Evolutionary conservation across 148 eudicot species (phyloP).

Genomic region (Amaranthus palmeri): DNA sequence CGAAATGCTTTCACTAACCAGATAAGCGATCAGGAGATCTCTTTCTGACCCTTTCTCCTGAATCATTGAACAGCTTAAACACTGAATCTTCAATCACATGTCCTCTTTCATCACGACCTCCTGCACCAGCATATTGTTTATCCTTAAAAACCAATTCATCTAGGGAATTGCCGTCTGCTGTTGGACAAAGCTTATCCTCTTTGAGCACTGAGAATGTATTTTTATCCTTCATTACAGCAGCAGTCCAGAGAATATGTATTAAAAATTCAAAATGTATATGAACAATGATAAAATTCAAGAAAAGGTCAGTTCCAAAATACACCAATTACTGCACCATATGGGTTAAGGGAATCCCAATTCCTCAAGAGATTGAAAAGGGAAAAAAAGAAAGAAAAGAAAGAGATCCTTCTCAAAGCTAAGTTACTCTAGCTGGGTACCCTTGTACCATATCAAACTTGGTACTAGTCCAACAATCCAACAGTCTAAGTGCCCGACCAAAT

Average conservation of each 20-base stretch:
- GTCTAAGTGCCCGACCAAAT: too few relatives aligned
- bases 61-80: conserved; percentile 48
- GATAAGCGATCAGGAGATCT: conserved; percentile 34
- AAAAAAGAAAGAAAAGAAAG: neutral
- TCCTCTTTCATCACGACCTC: conserved; percentile 18
- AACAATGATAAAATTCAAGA: neutral
- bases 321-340: neutral
- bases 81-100: conserved; percentile 43
- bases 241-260: neutral
- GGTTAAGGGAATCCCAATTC: neutral
- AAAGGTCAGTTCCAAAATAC: neutral
- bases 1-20: conserved; percentile 11
- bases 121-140: neutral
- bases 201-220: neutral
- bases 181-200: conserved; percentile 30
- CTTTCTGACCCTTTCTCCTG: conserved; percentile 38
- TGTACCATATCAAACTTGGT: too few relatives aligned
- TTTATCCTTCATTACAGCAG: conserved; percentile 3
- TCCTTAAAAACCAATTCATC: conserved; percentile 17
- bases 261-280: neutral
- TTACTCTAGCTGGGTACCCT: neutral
- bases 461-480: too few relatives aligned
- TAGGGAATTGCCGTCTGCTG: conserved; percentile 7
- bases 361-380: too few relatives aligned
- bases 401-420: neutral